Conservation (phyloP, 306 rosid species). For the Cajanus cajan region DNA sequence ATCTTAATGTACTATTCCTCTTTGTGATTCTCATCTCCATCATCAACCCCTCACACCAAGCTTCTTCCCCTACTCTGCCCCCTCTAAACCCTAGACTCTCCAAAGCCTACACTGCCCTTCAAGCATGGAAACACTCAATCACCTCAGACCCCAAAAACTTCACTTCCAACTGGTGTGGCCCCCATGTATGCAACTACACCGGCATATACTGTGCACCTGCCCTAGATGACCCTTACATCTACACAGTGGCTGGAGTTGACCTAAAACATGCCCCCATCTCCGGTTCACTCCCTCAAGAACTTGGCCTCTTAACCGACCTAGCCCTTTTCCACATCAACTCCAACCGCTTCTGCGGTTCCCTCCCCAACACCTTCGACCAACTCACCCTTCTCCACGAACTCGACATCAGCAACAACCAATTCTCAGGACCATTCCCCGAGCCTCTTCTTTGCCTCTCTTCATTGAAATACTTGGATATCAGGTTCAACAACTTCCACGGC, state of each 20-base stretch:
- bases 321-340: slow-evolving; percentile 82
- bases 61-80: slow-evolving; percentile 22
- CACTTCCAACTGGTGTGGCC: slow-evolving; percentile 76
- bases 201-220: slow-evolving; percentile 82
- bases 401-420: slow-evolving; percentile 71
- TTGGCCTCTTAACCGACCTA: slow-evolving; percentile 70
- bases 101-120: slow-evolving; percentile 74
- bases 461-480: slow-evolving; percentile 59
- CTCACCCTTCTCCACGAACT: slow-evolving; percentile 63
- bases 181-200: slow-evolving; percentile 74
- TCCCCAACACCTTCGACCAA: slow-evolving; percentile 43
- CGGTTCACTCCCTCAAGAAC: slow-evolving; percentile 69
- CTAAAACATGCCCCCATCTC: slow-evolving; percentile 67
- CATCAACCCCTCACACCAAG: slow-evolving; percentile 56
- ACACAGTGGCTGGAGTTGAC: slow-evolving; percentile 87
- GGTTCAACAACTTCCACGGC: slow-evolving; percentile 67
- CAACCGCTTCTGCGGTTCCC: slow-evolving; percentile 66
- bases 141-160: slow-evolving; percentile 66
- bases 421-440: slow-evolving; percentile 67
- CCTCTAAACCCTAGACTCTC: slow-evolving; percentile 58
- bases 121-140: slow-evolving; percentile 75
- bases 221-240: slow-evolving; percentile 51
- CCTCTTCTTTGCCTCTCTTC: slow-evolving; percentile 47
- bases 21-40: slow-evolving; percentile 29
- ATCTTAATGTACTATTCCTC: background rate